A percentile compares a stretch with the other conserved stretches of the same genome.
Conservation (phyloP, 2,329 filamentous ascomycete species). For the Penicillium sclerotigenum region DNA sequence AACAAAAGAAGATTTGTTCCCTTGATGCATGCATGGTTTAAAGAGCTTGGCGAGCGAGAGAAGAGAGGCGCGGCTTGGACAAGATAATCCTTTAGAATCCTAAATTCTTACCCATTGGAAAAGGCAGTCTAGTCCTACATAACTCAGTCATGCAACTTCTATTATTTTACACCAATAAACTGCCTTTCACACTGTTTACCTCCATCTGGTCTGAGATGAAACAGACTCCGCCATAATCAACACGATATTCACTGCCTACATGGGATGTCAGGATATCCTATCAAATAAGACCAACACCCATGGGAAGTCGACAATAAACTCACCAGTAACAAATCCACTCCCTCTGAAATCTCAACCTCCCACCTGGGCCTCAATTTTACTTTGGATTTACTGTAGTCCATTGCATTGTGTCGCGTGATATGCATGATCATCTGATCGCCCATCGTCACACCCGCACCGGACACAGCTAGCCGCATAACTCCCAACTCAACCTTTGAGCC, state of each 20-base stretch:
- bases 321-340: conserved; percentile 25
- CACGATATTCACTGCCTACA: conserved; percentile 20
- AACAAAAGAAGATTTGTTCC: conserved; percentile 7
- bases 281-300: neutral
- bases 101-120: neutral
- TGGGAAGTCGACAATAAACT: neutral
- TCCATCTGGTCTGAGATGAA: neutral
- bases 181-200: neutral
- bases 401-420: conserved; percentile 13
- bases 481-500: conserved; percentile 13
- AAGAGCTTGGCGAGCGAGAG: conserved; percentile 1
- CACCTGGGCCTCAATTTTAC: conserved; percentile 15
- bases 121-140: neutral
- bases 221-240: conserved; percentile 15
- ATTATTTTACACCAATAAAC: neutral
- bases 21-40: conserved; percentile 13
- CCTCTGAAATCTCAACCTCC: conserved; percentile 23
- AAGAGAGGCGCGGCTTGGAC: neutral
- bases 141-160: neutral
- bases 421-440: conserved; percentile 18
- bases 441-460: conserved; percentile 18
- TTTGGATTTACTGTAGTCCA: conserved; percentile 12
- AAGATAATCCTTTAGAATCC: conserved; percentile 1
- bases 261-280: neutral
- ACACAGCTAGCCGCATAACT: conserved; percentile 12